Percentiles rank a stretch among this genome's conserved stretches.
Evolutionary conservation across 2,329 filamentous ascomycete species (phyloP).

Genomic region (Penicillium sp.): DNA sequence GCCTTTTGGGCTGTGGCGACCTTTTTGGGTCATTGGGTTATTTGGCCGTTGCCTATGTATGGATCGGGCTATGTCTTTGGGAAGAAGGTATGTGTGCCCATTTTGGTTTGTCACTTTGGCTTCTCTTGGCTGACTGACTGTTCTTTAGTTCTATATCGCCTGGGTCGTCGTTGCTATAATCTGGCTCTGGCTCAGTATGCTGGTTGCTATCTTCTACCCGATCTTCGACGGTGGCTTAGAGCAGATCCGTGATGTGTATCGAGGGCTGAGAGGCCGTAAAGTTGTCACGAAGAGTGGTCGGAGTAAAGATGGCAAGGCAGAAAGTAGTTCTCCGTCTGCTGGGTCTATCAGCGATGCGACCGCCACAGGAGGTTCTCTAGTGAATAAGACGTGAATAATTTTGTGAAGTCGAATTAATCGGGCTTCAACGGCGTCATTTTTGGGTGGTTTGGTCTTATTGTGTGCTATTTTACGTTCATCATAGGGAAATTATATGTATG

Average conservation of each 20-base stretch:
- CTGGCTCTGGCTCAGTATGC: conserved; percentile 54
- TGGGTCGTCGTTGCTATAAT: conserved; percentile 54
- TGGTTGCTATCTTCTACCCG: conserved; percentile 51
- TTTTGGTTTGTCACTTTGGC: neutral
- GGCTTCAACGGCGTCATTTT: no score
- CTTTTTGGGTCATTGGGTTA: conserved; percentile 54
- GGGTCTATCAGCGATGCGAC: neutral
- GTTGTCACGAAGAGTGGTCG: neutral
- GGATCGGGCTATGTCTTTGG: conserved; percentile 51
- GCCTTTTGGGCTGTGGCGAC: conserved; percentile 50
- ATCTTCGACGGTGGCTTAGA: conserved; percentile 48
- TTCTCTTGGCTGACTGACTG: conserved; percentile 1
- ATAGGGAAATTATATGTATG: neutral
- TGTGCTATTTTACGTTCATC: neutral
- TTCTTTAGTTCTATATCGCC: conserved; percentile 46
- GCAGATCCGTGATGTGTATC: conserved; percentile 26
- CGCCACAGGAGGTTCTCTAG: neutral
- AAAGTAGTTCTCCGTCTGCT: neutral
- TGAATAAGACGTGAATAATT: neutral
- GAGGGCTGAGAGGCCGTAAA: neutral
- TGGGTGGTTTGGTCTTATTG: neutral
- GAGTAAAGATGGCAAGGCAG: neutral
- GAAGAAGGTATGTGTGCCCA: conserved; percentile 30
- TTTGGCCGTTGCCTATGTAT: conserved; percentile 58
- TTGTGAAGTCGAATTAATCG: neutral